Evolutionary conservation across 2,329 filamentous ascomycete species (phyloP).

Genomic region (Xylariales sp.): DNA sequence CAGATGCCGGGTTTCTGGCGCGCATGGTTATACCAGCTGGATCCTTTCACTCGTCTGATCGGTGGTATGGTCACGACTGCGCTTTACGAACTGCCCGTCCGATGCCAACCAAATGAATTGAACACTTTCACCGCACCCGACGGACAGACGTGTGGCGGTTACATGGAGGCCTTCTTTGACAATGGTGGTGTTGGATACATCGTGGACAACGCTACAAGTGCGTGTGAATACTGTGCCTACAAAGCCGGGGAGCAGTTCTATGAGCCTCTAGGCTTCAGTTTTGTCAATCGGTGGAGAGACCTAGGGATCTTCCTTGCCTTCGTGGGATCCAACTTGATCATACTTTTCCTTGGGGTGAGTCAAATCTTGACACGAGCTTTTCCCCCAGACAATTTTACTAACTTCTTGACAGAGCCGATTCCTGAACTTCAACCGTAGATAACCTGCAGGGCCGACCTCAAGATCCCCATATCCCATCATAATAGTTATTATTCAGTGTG

Average conservation of each 20-base stretch:
- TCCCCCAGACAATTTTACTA: constrained; percentile 14
- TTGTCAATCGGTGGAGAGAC: constrained; percentile 71
- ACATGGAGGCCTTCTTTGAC: constrained; percentile 69
- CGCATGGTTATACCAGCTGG: constrained; percentile 75
- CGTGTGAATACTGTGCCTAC: constrained; percentile 80
- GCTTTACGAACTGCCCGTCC: constrained; percentile 60
- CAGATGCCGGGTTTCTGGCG: constrained; percentile 78
- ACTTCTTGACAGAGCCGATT: constrained; percentile 39
- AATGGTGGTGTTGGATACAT: constrained; percentile 69
- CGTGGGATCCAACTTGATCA: constrained; percentile 70
- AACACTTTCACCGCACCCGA: constrained; percentile 64
- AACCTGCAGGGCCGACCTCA: constrained; percentile 10
- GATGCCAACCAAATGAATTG: constrained; percentile 57
- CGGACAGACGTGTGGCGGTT: constrained; percentile 66
- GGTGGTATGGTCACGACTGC: constrained; percentile 76
- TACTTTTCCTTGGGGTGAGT: constrained; percentile 50
- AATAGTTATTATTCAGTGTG: too few species aligned
- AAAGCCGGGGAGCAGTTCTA: constrained; percentile 79
- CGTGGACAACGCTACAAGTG: constrained; percentile 56
- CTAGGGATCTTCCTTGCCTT: constrained; percentile 74
- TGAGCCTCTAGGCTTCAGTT: constrained; percentile 59
- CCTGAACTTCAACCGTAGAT: constrained; percentile 50
- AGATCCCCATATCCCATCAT: too few species aligned
- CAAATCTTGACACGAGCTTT: not conserved
- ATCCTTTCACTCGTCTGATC: constrained; percentile 79